Evolutionary conservation across 495 filamentous ascomycete species (phyloP).

Genomic region (Hypoxylon intermedium): DNA sequence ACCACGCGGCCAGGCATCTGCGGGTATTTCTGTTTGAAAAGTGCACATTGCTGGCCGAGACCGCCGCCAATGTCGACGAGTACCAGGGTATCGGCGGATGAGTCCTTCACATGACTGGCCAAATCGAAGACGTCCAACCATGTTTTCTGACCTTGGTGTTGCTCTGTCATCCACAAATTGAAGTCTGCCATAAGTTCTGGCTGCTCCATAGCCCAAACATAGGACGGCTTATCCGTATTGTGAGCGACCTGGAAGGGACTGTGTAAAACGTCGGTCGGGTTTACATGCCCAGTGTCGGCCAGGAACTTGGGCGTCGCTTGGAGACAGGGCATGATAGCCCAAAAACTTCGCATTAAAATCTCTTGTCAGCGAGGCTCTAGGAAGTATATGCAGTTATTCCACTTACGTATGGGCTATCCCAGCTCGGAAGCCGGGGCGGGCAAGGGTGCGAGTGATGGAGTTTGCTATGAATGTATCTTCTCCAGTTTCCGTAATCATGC

Average conservation of each 20-base stretch:
- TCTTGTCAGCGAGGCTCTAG: background rate
- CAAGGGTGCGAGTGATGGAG: constrained; percentile 44
- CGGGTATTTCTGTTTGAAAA: constrained; percentile 51
- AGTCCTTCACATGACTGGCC: background rate
- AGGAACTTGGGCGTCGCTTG: constrained; percentile 51
- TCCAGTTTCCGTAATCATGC: constrained; percentile 47
- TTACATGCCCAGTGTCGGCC: constrained; percentile 47
- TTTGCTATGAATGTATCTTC: constrained; percentile 46
- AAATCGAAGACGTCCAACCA: constrained; percentile 47
- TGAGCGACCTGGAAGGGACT: constrained; percentile 52
- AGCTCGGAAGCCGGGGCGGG: constrained; percentile 39
- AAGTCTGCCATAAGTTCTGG: constrained; percentile 50
- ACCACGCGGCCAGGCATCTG: constrained; percentile 53
- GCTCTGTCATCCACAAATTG: constrained; percentile 49
- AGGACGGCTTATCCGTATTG: constrained; percentile 50
- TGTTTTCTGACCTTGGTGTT: constrained; percentile 33
- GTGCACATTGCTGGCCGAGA: constrained; percentile 56
- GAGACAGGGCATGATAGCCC: constrained; percentile 31
- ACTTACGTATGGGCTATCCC: constrained; percentile 38
- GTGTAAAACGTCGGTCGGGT: constrained; percentile 44
- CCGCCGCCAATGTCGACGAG: constrained; percentile 63
- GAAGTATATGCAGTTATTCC: background rate
- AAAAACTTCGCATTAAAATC: constrained; percentile 43
- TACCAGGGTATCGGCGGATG: constrained; percentile 28
- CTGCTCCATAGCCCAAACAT: constrained; percentile 48